Base-by-base conservation (phyloP, 1,284 basidiomycete species). In the Puccinia horiana region DNA sequence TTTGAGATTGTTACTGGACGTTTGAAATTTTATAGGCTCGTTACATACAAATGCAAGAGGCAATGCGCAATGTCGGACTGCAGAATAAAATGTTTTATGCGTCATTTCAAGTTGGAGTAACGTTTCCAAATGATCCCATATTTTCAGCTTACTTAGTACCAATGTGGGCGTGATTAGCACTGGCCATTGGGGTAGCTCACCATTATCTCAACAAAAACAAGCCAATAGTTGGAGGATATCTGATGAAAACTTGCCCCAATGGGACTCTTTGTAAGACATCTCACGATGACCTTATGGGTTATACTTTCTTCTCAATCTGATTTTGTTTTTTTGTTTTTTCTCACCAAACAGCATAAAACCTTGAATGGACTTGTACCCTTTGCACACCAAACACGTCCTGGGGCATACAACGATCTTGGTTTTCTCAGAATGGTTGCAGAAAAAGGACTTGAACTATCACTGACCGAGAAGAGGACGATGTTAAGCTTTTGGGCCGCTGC, bases 371-470 rank as follows among this genome's bases (percentile, higher is more conserved):
- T 82, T 37, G 73, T 69, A 4, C 72, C 80, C 0, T 67, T 52
- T 32, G 29, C 80, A 14, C 4, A 14, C 47, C 63, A 29, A 82
- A 35, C 61, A 14, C 2, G 44, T 54, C 80, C 80, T 23, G 80
- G 80, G 2, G 5, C 44, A 32, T 82, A 52, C 63, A 82, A 82
- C 44, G 80, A 82, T 40, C 69, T 82, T 40, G 80, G 63, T 1
- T 56, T 74, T 40, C 42, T 82, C 14, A 23, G 47, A 32, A 40
- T 73, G 16, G 35, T 26, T 47, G 37, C 69, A 61, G 47, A 54
- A n/a, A 8, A 23, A 2, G 23, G 37, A 26, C 18, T 5, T n/a
- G 12, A 29, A 35, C 58, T 82, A 23, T 54, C 44, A 32, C 12
- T 23, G 1, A 11, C 44, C 9, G 80, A 76, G 73, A 47, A 75